Conservation (phyloP, 2,329 filamentous ascomycete species). For the Venturia oleaginea region DNA sequence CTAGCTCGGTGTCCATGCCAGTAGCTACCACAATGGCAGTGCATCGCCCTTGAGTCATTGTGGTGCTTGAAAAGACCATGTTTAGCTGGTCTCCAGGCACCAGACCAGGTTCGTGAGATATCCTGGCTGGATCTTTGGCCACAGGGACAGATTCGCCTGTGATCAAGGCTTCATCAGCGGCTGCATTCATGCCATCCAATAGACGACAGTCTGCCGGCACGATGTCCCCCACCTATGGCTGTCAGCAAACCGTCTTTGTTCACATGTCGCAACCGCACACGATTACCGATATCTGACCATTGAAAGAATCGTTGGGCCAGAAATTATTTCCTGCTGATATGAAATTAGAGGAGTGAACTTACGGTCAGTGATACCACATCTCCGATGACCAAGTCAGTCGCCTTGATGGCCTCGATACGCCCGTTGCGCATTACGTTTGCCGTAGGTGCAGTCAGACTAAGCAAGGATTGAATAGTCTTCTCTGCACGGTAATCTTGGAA, state of each 20-base stretch:
- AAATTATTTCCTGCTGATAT: neutral
- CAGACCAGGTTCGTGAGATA: conserved; percentile 31
- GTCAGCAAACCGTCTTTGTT: neutral
- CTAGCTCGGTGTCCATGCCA: conserved; percentile 68
- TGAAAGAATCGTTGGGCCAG: neutral
- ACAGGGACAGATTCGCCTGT: conserved; percentile 66
- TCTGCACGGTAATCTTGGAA: conserved; percentile 42
- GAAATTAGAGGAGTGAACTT: neutral
- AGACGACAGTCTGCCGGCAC: conserved; percentile 57
- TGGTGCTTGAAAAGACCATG: conserved; percentile 62
- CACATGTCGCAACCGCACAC: too few species aligned
- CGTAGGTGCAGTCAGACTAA: conserved; percentile 30
- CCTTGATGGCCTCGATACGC: conserved; percentile 27
- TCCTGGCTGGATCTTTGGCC: conserved; percentile 51
- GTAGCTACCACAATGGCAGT: conserved; percentile 60
- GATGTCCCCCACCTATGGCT: conserved; percentile 43
- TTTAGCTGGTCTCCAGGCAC: conserved; percentile 56
- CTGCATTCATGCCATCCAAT: conserved; percentile 60
- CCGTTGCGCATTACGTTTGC: conserved; percentile 30
- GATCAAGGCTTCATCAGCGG: conserved; percentile 65
- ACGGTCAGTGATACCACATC: conserved; percentile 28
- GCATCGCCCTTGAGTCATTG: conserved; percentile 61
- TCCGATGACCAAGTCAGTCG: conserved; percentile 29
- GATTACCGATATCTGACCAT: neutral
- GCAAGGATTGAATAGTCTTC: conserved; percentile 33